A percentile compares a stretch with the other conserved stretches of the same genome.
These are phyloP conservation scores for Phytomonas sp. DNA, from an alignment of 208 protist genomes.

Conservation along the genomic window DNA sequence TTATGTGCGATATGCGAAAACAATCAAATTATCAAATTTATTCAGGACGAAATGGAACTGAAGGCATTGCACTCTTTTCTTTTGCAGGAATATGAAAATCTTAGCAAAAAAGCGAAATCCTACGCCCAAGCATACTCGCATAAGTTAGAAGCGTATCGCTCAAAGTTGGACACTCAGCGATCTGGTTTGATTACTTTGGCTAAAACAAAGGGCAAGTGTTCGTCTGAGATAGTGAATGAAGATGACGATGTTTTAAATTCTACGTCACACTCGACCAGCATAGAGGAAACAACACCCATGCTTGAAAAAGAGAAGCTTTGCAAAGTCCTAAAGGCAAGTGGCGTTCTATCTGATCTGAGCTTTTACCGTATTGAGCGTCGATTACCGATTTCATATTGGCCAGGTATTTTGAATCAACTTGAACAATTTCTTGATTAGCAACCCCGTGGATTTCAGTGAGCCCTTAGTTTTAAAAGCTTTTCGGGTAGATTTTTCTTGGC, in stretches of 20 bases:
- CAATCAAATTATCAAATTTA: conserved; percentile 47
- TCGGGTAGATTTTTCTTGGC: background rate
- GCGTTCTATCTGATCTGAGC: conserved; percentile 14
- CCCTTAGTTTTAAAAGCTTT: background rate
- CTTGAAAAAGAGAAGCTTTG: conserved; percentile 68
- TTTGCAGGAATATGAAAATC: conserved; percentile 51
- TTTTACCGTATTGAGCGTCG: conserved; percentile 55
- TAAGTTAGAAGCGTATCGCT: conserved; percentile 26
- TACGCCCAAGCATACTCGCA: conserved; percentile 56
- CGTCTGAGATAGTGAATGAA: conserved; percentile 42
- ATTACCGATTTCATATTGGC: conserved; percentile 73
- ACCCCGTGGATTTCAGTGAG: background rate
- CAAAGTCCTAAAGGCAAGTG: conserved; percentile 34
- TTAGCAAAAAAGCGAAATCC: conserved; percentile 61
- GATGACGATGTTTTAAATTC: conserved; percentile 12
- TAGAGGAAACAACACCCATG: conserved; percentile 26
- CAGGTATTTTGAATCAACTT: conserved; percentile 42
- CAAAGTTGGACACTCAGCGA: conserved; percentile 20
- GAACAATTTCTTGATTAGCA: conserved; percentile 14
- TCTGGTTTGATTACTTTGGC: conserved; percentile 18
- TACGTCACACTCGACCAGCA: conserved; percentile 21
- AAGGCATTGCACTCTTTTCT: conserved; percentile 47
- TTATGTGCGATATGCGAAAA: conserved; percentile 41
- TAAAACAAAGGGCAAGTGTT: conserved; percentile 32
- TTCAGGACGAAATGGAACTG: conserved; percentile 61